phyloP scores from a whole-genome alignment of 2,329 filamentous ascomycete species.

The Chrysoporthe austroafricana region DNA sequence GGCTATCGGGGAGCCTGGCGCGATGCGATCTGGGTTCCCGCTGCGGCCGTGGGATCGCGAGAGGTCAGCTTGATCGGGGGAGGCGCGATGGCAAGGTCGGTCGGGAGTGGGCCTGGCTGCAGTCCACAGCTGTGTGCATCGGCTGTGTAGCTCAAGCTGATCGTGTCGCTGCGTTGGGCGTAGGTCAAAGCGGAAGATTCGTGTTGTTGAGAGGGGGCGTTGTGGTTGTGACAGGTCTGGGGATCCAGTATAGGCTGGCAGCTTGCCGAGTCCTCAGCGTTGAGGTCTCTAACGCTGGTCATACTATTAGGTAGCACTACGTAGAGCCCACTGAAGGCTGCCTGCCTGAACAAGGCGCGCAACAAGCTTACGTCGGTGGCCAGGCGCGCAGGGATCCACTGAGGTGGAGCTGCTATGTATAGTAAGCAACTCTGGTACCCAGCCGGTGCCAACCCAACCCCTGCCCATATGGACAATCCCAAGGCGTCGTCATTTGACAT shows the following conservation, averaged over 20 bases:
- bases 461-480: background rate
- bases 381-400: background rate
- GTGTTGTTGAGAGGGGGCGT: background rate
- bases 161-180: background rate
- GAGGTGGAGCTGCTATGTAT: background rate
- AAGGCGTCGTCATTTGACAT: too few relatives aligned
- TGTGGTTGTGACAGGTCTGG: background rate
- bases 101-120: background rate
- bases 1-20: background rate
- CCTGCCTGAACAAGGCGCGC: slow-evolving; percentile 1
- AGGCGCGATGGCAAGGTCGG: background rate
- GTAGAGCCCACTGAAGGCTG: background rate
- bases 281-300: slow-evolving; percentile 4
- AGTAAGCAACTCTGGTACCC: background rate
- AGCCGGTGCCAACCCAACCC: background rate
- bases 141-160: background rate
- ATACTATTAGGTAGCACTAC: background rate
- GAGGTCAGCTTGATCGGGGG: background rate
- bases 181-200: background rate
- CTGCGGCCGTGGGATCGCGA: slow-evolving; percentile 1
- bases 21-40: slow-evolving; percentile 10
- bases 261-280: background rate
- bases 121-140: background rate
- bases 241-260: background rate
- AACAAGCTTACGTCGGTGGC: slow-evolving; percentile 2